These are phyloP conservation scores for Dryas octopetala DNA, from an alignment of 306 rosid species.

Conservation along the genomic window DNA sequence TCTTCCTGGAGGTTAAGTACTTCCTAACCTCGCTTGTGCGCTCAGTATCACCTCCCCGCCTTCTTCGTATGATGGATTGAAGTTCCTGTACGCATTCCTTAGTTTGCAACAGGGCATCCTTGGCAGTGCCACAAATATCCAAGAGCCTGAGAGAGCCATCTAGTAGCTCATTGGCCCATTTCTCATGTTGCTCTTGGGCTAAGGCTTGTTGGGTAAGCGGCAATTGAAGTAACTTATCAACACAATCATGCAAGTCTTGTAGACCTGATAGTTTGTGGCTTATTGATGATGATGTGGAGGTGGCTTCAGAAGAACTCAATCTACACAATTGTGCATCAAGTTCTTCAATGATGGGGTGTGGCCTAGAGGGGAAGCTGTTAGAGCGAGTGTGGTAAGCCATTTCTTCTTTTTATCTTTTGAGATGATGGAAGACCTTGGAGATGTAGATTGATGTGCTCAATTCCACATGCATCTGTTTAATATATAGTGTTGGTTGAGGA, in stretches of 20 bases:
- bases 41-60: conserved; percentile 3
- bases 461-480: conserved; percentile 4
- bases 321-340: conserved; percentile 35
- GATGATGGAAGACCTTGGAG: neutral
- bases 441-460: neutral
- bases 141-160: conserved; percentile 40
- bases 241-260: conserved; percentile 33
- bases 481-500: neutral
- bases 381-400: conserved; percentile 31
- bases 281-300: conserved; percentile 31
- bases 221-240: conserved; percentile 29
- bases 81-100: conserved; percentile 38
- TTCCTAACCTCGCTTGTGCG: conserved; percentile 32
- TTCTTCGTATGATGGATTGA: conserved; percentile 28
- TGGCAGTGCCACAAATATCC: conserved; percentile 24
- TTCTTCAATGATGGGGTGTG: conserved; percentile 35
- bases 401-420: neutral
- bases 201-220: conserved; percentile 37
- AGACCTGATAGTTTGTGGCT: conserved; percentile 32
- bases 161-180: conserved; percentile 33
- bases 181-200: conserved; percentile 25
- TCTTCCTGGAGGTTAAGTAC: conserved; percentile 38
- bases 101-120: conserved; percentile 8
- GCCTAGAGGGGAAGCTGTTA: conserved; percentile 39
- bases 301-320: conserved; percentile 15